Evolutionary conservation across 345 rosid genomes (phyloP), one percentile per base, ranked within the genome.

Genomic region (Corymbia maculata): DNA sequence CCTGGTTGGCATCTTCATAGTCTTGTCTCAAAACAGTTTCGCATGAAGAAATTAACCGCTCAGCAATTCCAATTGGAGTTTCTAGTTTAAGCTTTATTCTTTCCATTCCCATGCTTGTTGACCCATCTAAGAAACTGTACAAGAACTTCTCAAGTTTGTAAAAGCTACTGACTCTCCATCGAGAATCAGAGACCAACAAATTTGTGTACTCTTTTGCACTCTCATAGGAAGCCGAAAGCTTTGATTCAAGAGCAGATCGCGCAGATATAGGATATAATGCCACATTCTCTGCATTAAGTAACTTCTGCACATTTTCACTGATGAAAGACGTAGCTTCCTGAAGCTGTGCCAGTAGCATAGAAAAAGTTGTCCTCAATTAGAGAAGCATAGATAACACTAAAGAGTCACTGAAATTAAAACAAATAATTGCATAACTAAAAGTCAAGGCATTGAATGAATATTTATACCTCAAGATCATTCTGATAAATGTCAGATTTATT

Each of bases 81-180:
- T 94, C 98, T 88, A 98, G 96, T 93, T 97, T 98, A 91, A 98
- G 99, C 93, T 91, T 95, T 91, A 95, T 93, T 92, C 99, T 95
- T 90, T 98, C 98, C 96, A 92, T 93, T 66, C 99, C 99, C 8
- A 86, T 90, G 80, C 90, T 90, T 51, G 99, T 93, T 90, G 99
- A 93, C 89, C 97, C 95, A 92, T 97, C 99, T 89, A 97, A 88
- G 90, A 97, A 96, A 89, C 96, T 94, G 89, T 96, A 94, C 86
- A 97, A 87, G 92, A 94, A 97, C 86, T 91, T 92, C 87, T 97
- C 97, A 44, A 96, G 92, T 90, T 94, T 93, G 44, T 90, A 85
- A 91, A 97, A 96, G 91, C 95, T 93, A 87, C 90, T 89, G 55
- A 85, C 89, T 92, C 87, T 94, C 96, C 94, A 91, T 85, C 91